Base-by-base conservation (phyloP, 2,329 filamentous ascomycete species). In the Geosmithia flava region DNA sequence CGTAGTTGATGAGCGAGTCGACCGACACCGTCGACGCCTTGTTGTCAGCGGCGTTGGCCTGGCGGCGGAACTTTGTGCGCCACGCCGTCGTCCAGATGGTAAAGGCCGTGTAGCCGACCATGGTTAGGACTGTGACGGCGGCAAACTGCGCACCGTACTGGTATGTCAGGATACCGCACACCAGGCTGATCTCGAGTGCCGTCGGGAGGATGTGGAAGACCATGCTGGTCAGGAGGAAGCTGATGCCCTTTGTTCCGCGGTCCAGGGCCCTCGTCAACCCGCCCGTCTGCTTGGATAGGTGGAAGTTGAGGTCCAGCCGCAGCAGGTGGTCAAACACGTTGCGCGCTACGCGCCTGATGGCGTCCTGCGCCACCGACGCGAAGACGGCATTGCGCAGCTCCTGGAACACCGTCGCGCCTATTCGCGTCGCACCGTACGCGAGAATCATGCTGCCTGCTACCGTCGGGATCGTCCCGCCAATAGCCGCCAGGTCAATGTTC, bases 1-100 rank as follows among this genome's bases (percentile, higher is more conserved):
- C 93, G 60, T 96, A 98, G 69, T 98, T 98, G 72, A 98, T 95
- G 46, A 98, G 71, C 1, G 90, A 95, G 67, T 98, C 93, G 1
- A 97, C 90, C 0, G 91, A 91, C 7, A 97, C 88, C 0, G 91
- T 97, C 1, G 91, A 94, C 0, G 88, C 93, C 61, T 83, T 87
- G 66, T 97, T 98, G 58, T 98, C 94, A 1, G 93, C 94, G 6
- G 89, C 88, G 62, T 98, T 98, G 40, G 93, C 89, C 65, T 94
- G 87, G 57, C 91, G 85, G 44, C 94, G 79, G 64, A 98, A 98
- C 64, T 94, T 94, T 3, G 94, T 98, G 57, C 94, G 78, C 94
- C 93, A 98, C 1, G 93, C 84, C 7, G 93, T 98, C 1, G 93
- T 98, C 64, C 82, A 82, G 56, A 98, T 97, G 7, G 93, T 98